Evolutionary conservation across 1,139 yeast genomes (phyloP), one percentile per base, ranked within the genome.

Genomic region (Suhomyces panamericanus): DNA sequence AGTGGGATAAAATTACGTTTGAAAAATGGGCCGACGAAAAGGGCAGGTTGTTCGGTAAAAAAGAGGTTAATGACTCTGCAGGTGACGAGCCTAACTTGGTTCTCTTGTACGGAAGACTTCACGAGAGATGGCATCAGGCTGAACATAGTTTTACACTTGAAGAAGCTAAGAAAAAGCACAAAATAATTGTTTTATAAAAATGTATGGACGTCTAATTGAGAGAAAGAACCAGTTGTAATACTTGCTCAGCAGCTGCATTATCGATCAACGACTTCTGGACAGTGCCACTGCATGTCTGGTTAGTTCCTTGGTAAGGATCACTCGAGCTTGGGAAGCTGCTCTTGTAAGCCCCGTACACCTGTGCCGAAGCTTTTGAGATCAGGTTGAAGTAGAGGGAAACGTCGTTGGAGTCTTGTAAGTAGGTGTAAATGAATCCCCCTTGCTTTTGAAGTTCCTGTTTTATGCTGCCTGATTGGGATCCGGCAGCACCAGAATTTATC

Each of bases 351-450:
- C 28, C 38, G 16, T 22, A 36, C 3, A 35, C 49, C 26, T 43
- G 42, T 6, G 48, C 39, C 1, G 58, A 53, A 2, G 55, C 45
- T 11, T 33, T 32, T 11, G 49, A 45, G 28, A 51, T 49, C 51
- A 52, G 55, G 28, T 49, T 49, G 38, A 52, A 54, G 43, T 56
- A 60, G 29, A 52, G 46, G 7, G 50, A 47, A 2, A 32, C 13
- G 34, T 60, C 63, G n/a, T 48, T 36, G 5, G 55, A 50, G 40
- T 64, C 64, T 46, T 66, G 67, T 36, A 57, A 56, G 42, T 46
- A 61, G 10, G 55, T 43, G 42, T 50, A 55, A 27, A 67, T 49
- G 42, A 48, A 63, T 11, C 40, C 42, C 6, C 59, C 66, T 50
- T 67, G 66, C 32, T 56, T 56, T 3, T 36, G 31, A 2, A 65